Percentiles rank a stretch among this genome's conserved stretches.
phyloP scores from a whole-genome alignment of 352 stramenopile species.

The Pythium pyrilobum region DNA sequence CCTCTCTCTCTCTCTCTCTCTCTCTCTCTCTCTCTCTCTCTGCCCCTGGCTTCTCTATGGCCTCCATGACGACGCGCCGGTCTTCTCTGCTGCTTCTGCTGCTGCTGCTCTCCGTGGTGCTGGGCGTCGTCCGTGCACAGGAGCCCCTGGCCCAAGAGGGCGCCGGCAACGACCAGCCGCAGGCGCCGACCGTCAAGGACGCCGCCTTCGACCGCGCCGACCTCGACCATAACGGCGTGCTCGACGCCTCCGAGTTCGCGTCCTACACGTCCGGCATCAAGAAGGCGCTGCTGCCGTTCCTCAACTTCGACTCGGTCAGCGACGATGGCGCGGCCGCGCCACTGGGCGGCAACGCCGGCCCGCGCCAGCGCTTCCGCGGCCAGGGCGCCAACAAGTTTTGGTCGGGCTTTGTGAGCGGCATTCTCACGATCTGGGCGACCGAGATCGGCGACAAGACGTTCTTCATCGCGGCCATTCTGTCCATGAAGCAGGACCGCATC shows the following conservation, averaged over 20 bases:
- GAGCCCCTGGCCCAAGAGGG: not conserved
- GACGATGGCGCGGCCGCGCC: not conserved
- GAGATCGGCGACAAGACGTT: conserved; percentile 99
- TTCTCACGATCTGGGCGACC: conserved; percentile 97
- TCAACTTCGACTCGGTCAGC: conserved; percentile 20
- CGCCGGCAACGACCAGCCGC: conserved; percentile 2
- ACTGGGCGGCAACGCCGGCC: not conserved
- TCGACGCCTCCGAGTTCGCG: conserved; percentile 63
- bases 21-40: not conserved
- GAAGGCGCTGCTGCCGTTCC: conserved; percentile 45
- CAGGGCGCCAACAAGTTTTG: conserved; percentile 71
- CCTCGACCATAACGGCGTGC: conserved; percentile 60
- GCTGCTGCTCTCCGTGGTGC: conserved; percentile 15
- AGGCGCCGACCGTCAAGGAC: conserved; percentile 11
- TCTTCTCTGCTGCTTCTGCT: conserved; percentile 2
- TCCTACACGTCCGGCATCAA: conserved; percentile 51
- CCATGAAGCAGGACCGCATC: conserved; percentile 93
- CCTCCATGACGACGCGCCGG: conserved; percentile 2
- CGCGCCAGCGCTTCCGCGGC: conserved; percentile 27
- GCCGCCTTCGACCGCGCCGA: conserved; percentile 63
- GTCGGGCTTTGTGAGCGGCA: conserved; percentile 82
- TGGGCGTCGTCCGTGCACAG: conserved; percentile 14
- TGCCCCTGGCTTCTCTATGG: too few relatives aligned
- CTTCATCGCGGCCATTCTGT: conserved; percentile 98
- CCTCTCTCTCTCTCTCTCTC: not conserved